Percentiles rank a stretch among this genome's conserved stretches.
Conservation (phyloP, 2,329 filamentous ascomycete species). For the Ascocoryne sarcoides region DNA sequence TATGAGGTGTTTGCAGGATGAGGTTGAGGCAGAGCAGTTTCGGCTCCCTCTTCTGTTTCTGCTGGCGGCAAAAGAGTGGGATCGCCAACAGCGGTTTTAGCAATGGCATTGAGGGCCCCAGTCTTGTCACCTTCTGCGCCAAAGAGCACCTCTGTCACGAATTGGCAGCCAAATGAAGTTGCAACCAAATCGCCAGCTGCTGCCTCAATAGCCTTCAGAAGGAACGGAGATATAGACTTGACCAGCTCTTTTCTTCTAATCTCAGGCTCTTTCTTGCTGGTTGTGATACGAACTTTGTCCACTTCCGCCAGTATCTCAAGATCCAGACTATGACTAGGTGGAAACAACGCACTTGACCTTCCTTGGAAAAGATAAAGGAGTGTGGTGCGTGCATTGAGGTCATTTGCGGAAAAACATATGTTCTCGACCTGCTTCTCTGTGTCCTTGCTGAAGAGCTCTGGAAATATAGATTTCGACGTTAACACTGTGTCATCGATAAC, state of each 20-base stretch:
- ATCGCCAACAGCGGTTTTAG: slow-evolving; percentile 52
- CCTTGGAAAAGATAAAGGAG: slow-evolving; percentile 77
- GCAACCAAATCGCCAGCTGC: slow-evolving; percentile 60
- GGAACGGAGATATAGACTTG: slow-evolving; percentile 60
- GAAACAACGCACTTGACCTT: slow-evolving; percentile 51
- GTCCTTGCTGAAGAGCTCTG: slow-evolving; percentile 72
- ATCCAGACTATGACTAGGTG: slow-evolving; percentile 53
- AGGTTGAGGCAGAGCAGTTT: slow-evolving; percentile 7
- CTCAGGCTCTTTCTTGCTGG: slow-evolving; percentile 86
- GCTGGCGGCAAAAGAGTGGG: slow-evolving; percentile 31
- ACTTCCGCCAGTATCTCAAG: slow-evolving; percentile 68
- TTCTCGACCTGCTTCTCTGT: slow-evolving; percentile 54
- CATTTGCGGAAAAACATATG: slow-evolving; percentile 54
- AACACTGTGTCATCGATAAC: slow-evolving; percentile 92
- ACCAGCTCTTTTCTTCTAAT: slow-evolving; percentile 68
- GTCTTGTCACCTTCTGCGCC: slow-evolving; percentile 66
- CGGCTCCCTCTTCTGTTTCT: slow-evolving; percentile 30
- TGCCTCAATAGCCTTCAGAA: slow-evolving; percentile 65
- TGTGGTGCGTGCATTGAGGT: slow-evolving; percentile 55
- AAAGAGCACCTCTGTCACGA: slow-evolving; percentile 75
- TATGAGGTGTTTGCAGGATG: slow-evolving; percentile 54
- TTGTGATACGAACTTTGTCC: slow-evolving; percentile 68
- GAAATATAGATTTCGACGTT: slow-evolving; percentile 74
- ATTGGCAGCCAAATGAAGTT: slow-evolving; percentile 77
- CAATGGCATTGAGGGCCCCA: slow-evolving; percentile 62